Percentiles rank a stretch among this genome's conserved stretches.
Conservation (phyloP, 2,329 filamentous ascomycete species). For the Trichoderma harzianum region DNA sequence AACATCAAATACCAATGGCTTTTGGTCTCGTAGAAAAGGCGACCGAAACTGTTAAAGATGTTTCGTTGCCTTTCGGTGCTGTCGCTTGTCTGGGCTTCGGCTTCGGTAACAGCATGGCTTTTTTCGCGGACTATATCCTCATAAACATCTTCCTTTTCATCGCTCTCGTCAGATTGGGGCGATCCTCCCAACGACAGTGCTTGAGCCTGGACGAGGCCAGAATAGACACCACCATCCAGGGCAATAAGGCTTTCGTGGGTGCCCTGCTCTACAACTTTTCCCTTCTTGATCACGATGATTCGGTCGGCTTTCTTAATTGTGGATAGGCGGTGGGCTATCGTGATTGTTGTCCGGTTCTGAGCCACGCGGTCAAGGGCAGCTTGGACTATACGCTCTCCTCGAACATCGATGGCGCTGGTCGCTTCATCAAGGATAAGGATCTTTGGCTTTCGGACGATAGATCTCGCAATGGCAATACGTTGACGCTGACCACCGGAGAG, state of each 20-base stretch:
- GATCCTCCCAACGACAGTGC: conserved; percentile 53
- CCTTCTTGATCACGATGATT: conserved; percentile 73
- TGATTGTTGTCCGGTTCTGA: conserved; percentile 63
- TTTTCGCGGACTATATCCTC: conserved; percentile 43
- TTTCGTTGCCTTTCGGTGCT: conserved; percentile 37
- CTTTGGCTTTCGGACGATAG: conserved; percentile 67
- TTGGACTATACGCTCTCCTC: conserved; percentile 59
- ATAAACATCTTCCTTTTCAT: conserved; percentile 34
- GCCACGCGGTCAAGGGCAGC: conserved; percentile 61
- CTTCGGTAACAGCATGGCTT: conserved; percentile 41
- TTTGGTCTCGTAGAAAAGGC: conserved; percentile 55
- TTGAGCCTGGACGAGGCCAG: conserved; percentile 63
- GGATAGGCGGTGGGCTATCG: conserved; percentile 71
- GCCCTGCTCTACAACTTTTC: conserved; percentile 68
- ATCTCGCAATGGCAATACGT: conserved; percentile 72
- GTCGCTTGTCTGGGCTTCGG: conserved; percentile 23
- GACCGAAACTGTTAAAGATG: conserved; percentile 52
- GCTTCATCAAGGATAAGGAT: conserved; percentile 77
- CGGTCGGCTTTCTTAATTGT: conserved; percentile 75
- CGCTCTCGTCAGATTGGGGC: conserved; percentile 35
- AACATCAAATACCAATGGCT: conserved; percentile 49
- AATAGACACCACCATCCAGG: conserved; percentile 60
- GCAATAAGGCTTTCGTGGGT: conserved; percentile 69
- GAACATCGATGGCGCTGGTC: conserved; percentile 61
- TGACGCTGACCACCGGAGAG: conserved; percentile 85